Percentiles rank a stretch among this genome's conserved stretches.
Evolutionary conservation across 176 grass and related monocot genomes (phyloP).

Genomic region (Echinochloa phyllopogon): DNA sequence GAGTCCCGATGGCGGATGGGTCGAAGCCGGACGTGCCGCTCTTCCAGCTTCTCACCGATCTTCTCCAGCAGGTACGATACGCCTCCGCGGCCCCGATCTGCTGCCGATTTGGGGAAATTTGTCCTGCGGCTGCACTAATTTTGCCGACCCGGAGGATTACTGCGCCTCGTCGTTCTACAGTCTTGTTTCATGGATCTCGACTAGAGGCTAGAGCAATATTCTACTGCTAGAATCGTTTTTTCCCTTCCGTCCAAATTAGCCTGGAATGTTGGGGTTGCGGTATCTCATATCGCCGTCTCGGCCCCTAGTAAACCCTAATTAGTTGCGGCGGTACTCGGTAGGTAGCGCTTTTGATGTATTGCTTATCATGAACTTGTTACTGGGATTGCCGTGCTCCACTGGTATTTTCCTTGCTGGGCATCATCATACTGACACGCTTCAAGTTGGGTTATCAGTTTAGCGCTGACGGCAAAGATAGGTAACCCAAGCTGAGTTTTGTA

Average conservation of each 20-base stretch:
- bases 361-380: not conserved
- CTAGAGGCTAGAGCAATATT: not conserved
- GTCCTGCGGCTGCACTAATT: not conserved
- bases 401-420: not conserved
- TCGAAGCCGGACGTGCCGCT: constrained; percentile 73
- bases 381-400: not conserved
- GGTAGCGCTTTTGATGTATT: not conserved
- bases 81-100: constrained; percentile 9
- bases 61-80: constrained; percentile 74
- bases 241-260: not conserved
- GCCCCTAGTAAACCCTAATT: not conserved
- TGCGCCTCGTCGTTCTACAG: not conserved
- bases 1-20: constrained; percentile 69
- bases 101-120: not conserved
- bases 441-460: not conserved
- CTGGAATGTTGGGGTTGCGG: not conserved
- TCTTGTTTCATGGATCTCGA: not conserved
- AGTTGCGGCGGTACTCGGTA: not conserved
- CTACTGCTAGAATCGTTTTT: not conserved
- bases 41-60: constrained; percentile 81
- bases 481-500: not conserved
- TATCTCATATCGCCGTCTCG: not conserved
- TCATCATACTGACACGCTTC: not conserved
- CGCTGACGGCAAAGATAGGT: not conserved
- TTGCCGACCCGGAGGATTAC: not conserved